Conservation (phyloP, 305 asterid species). For the Nicotiana rustica region DNA sequence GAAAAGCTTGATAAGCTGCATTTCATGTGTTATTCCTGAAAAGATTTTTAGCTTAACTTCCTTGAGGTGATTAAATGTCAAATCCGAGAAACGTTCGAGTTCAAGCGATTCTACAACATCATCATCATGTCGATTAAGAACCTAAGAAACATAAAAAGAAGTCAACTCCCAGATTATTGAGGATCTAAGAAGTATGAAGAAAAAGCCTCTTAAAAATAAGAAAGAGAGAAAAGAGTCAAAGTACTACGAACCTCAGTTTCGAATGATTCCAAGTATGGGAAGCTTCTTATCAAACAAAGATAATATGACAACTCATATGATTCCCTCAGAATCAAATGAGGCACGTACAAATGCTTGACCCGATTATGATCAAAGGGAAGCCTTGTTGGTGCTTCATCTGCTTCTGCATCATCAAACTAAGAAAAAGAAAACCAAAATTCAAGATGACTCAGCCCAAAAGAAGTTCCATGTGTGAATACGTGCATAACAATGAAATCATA, state of each 20-base stretch:
- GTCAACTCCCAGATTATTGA: neutral
- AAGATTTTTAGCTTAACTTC: constrained; percentile 31
- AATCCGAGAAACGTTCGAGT: neutral
- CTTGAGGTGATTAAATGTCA: constrained; percentile 36
- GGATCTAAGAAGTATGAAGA: neutral
- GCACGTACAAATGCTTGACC: constrained; percentile 36
- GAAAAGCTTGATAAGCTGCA: constrained; percentile 39
- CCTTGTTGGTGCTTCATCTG: constrained; percentile 31
- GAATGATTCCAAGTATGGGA: constrained; percentile 35
- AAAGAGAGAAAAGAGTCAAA: neutral
- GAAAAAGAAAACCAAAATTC: neutral
- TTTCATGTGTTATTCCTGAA: constrained; percentile 22
- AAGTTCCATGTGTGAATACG: neutral
- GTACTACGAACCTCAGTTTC: constrained; percentile 31
- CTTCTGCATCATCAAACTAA: neutral
- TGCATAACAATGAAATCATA: neutral
- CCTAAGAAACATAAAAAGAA: constrained; percentile 6
- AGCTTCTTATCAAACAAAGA: constrained; percentile 42
- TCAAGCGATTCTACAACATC: neutral
- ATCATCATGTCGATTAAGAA: neutral
- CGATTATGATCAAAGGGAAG: constrained; percentile 33
- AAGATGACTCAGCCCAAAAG: neutral
- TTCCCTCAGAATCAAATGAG: constrained; percentile 21
- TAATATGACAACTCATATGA: constrained; percentile 30
- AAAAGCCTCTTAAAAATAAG: neutral